A percentile compares a stretch with the other conserved stretches of the same genome.
Evolutionary conservation across 192 early-diverging fungal genomes (phyloP).

Genomic region (Coemansia asiatica): DNA sequence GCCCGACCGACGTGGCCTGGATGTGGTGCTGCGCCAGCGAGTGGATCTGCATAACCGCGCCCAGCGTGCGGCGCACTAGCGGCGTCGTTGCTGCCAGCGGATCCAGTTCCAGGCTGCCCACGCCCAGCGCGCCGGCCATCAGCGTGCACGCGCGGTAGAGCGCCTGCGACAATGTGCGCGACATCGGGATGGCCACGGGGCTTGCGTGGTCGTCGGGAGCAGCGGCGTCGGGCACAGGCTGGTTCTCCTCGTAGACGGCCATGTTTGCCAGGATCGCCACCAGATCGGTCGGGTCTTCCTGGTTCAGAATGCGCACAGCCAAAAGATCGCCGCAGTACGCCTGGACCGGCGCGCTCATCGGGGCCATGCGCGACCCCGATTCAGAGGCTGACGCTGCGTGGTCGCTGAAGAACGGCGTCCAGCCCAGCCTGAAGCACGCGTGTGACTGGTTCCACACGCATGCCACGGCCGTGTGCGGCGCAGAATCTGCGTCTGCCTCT

Average conservation of each 20-base stretch:
- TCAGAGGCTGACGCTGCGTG: neutral
- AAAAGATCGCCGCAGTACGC: conserved; percentile 54
- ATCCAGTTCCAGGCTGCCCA: conserved; percentile 38
- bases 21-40: conserved; percentile 51
- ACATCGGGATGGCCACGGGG: conserved; percentile 26
- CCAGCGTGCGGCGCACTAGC: conserved; percentile 46
- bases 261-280: conserved; percentile 50
- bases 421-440: conserved; percentile 46
- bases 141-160: conserved; percentile 40
- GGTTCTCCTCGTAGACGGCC: conserved; percentile 44
- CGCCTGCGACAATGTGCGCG: conserved; percentile 48
- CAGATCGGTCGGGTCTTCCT: conserved; percentile 53
- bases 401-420: conserved; percentile 53
- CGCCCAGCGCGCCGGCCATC: conserved; percentile 35
- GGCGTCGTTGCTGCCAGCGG: conserved; percentile 45
- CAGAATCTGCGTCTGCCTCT: neutral
- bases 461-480: conserved; percentile 19
- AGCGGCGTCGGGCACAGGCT: conserved; percentile 14
- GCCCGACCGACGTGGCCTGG: conserved; percentile 48
- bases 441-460: conserved; percentile 50
- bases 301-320: conserved; percentile 53
- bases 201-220: conserved; percentile 1
- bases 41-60: conserved; percentile 50
- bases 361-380: neutral
- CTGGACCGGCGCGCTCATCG: conserved; percentile 13